Evolutionary conservation across 352 stramenopile genomes (phyloP), one percentile per base, ranked within the genome.

Genomic region (Pythium dissotocum): DNA sequence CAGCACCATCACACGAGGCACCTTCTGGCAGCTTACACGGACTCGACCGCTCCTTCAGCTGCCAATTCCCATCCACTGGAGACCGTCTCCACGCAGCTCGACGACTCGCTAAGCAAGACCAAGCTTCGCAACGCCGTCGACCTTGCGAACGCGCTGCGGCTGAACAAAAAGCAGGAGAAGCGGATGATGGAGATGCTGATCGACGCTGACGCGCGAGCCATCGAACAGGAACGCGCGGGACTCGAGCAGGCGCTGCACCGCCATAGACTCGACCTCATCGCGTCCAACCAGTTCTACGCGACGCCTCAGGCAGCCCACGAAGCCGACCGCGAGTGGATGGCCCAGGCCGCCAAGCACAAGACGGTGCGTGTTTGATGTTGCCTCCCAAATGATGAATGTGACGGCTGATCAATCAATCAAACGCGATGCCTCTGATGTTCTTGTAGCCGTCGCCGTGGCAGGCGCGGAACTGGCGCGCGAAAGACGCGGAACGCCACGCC

Each of bases 391-490:
- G 16, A 18, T 49, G 40, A 18, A 5, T 49, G 40, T 49, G 42
- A n/a, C n/a, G n/a, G n/a, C n/a, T n/a, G n/a, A n/a, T n/a, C n/a
- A n/a, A n/a, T n/a, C n/a, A n/a, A n/a, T n/a, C n/a, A n/a, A n/a
- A n/a, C n/a, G n/a, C 21, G 32, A 18, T 52, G 33, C 7, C 61
- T 51, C n/a, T n/a, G n/a, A n/a, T n/a, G n/a, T n/a, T n/a, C n/a
- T 18, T 68, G 26, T 57, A 71, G 77, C 71, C 80, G 38, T 94
- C 83, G 0, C 82, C 83, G 12, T 94, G 86, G 86, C 86, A 94
- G 66, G 71, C 76, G n/a, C 82, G 86, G 54, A 92, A 92, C 55
- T 89, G 78, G 78, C 76, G 69, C 61, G 72, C 79, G 0, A 79
- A 70, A 24, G 67, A 74, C 26, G 49, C 62, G 18, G 53, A 76